Base-by-base conservation (phyloP, 83 land plant species). In the Diphasiastrum complanatum region DNA sequence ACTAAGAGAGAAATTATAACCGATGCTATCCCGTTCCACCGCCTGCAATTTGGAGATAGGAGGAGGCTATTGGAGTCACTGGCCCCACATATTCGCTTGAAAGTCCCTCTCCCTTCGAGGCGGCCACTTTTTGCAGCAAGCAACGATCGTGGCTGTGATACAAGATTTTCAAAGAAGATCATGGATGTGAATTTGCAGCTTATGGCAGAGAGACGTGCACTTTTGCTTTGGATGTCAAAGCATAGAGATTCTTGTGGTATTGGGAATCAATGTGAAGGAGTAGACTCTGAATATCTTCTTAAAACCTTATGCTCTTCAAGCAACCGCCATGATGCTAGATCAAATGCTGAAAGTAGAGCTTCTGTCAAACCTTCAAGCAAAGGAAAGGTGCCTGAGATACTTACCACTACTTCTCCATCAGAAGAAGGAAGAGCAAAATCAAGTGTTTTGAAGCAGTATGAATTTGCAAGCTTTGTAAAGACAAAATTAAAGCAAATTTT, bases 31-130 rank as follows among this genome's bases (percentile, higher is more conserved):
- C 83, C 74, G 2, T 89, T 86, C 52, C 64, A 81, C 27, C 69
- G 79, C 10, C 48, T 91, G 40, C 65, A 74, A 11, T 91, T 91
- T 66, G 80, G 81, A 11, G 97, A 91, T 59, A 70, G 97, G 52
- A 69, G 89, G 62, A 79, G 71, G 69, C 65, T 90, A 71, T 75
- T 90, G 60, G 93, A 86, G 37, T 31, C 65, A 5, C 77, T 91
- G 1, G 85, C 84, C 14, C 52, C 63, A 54, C 70, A 63, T 34
- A 72, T 80, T 18, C 68, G 81, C 26, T 37, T 79, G 22, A 70
- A 76, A 67, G 61, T 79, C 0, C 84, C 82, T 34, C 68, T 69
- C 64, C 23, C 56, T 18, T 73, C 65, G 2, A 47, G 45, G 12
- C 72, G 79, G 4, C 86, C 84, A n/a, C 32, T 86, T 23, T 79